Base-by-base conservation (phyloP, 305 asterid species). In the Coffea humblotiana region DNA sequence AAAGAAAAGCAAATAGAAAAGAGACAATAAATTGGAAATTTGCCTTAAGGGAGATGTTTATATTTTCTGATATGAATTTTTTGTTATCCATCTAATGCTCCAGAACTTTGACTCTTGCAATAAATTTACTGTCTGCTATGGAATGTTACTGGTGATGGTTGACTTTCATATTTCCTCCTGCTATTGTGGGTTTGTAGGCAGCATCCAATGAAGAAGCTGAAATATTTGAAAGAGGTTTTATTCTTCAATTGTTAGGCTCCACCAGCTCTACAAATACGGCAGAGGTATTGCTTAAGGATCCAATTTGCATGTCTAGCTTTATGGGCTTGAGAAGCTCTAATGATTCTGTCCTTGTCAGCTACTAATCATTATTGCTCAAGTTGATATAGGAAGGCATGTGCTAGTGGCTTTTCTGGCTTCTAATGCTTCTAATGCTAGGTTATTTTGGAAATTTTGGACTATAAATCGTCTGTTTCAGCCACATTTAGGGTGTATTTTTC, bases 171-270 rank as follows among this genome's bases (percentile, higher is more conserved):
- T 37, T 63, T 79, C 82, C 73, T 64, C 83, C 77, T 73, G 75
- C 77, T 84, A 79, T 75, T 61, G 43, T 52, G 76, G 77, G 71
- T 87, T 80, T 87, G 90, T 92, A 93, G 99, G 97, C 86, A 67
- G 99, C 99, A 78, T 90, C 90, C 75, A 90, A 91, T 80, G 97
- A 92, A 79, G 91, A 73, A 77, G 93, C 91, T 78, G 94, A 92
- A 85, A 91, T 81, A 71, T 84, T 75, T 84, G 99, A 92, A 88
- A 90, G 96, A 81, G 92, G 91, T 75, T 95, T 95, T 84, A 77
- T 92, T 82, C 93, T 95, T 87, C 94, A 90, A 80, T 87, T 95
- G 77, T 84, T 93, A 74, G 87, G 87, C 74, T 86, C 89, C 72
- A 80, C 92, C 70, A 71, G 87, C 83, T 69, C 79, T 37, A 71